Evolutionary conservation across 768 basidiomycete species (phyloP).

Genomic region (Macrocybe gigantea): DNA sequence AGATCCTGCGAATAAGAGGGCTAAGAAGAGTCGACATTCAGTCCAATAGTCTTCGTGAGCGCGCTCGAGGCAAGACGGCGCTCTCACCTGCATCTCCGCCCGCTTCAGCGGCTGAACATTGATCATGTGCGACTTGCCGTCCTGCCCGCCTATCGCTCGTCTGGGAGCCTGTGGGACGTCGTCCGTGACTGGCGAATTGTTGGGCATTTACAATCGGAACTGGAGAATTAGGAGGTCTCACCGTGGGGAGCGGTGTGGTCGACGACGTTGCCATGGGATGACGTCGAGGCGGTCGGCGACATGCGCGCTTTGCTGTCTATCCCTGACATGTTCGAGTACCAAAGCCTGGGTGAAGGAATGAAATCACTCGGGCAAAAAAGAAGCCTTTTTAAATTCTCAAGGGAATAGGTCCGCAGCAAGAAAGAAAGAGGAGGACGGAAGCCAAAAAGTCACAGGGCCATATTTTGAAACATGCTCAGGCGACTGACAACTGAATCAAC

Average conservation of each 20-base stretch:
- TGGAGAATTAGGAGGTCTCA: constrained; percentile 25
- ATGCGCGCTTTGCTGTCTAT: constrained; percentile 50
- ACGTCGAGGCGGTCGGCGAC: constrained; percentile 31
- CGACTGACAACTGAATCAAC: no score
- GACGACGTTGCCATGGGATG: constrained; percentile 56
- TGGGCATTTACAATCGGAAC: neutral
- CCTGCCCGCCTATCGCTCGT: constrained; percentile 16
- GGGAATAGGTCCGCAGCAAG: no score
- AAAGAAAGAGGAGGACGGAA: no score
- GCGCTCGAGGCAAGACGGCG: neutral
- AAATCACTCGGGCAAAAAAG: no score
- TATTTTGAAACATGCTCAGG: no score
- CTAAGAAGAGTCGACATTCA: constrained; percentile 13
- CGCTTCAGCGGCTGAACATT: constrained; percentile 81
- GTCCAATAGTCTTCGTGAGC: neutral
- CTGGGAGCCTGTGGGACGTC: constrained; percentile 32
- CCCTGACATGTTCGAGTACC: constrained; percentile 10
- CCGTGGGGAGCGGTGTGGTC: constrained; percentile 67
- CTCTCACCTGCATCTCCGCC: constrained; percentile 78
- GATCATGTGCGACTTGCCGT: constrained; percentile 41
- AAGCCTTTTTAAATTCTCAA: no score
- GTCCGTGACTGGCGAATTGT: constrained; percentile 51
- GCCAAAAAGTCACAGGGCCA: no score
- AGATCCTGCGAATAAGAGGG: constrained; percentile 91
- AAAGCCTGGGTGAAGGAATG: neutral